Evolutionary conservation across 2,329 filamentous ascomycete genomes (phyloP), one percentile per base, ranked within the genome.

Genomic region (Neofusicoccum umdonicola): DNA sequence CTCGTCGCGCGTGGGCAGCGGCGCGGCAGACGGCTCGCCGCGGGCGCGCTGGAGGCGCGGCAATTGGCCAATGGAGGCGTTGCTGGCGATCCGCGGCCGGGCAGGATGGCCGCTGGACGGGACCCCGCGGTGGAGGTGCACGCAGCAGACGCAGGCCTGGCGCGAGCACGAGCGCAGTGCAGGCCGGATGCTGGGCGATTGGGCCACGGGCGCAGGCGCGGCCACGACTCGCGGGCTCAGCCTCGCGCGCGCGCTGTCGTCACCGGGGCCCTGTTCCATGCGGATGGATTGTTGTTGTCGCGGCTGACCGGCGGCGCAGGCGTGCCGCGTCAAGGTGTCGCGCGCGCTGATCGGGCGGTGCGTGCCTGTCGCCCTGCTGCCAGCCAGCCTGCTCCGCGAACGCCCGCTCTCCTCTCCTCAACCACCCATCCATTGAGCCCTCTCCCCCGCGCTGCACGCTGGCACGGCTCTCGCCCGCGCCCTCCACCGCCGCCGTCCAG

Each of bases 161-260:
- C 27, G 27, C 27, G 27, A 58, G 54, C 54, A 58, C 54, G 54
- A 58, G 54, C 54, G 27, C 27, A 31, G 27, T 7, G 27, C 27
- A 31, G 27, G 27, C 45, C 17, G 45, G 27, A 19, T 17, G 45
- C 45, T 48, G 45, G 27, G 45, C 52, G 52, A 39, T 56, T 39
- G 52, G 39, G 54, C 39, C 9, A 13, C 54, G 44, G 54, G 54
- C 54, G 54, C 39, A 42, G 54, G 39, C 34, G 22, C 37, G 41
- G 50, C 61, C 61, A 52, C 50, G 61, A 52, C 50, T 63, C 61
- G 41, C 44, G 61, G 19, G 41, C 61, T 62, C 58, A 62, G 58
- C 58, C 61, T 60, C 61, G 61, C 61, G 42, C n/a, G 19, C 50
- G 48, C 48, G 22, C 27, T 63, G 61, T 63, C 61, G 61, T 63